These are phyloP conservation scores for Pseudomonodictys pantanalensis DNA, from an alignment of 495 filamentous ascomycete genomes.

Conservation along the genomic window DNA sequence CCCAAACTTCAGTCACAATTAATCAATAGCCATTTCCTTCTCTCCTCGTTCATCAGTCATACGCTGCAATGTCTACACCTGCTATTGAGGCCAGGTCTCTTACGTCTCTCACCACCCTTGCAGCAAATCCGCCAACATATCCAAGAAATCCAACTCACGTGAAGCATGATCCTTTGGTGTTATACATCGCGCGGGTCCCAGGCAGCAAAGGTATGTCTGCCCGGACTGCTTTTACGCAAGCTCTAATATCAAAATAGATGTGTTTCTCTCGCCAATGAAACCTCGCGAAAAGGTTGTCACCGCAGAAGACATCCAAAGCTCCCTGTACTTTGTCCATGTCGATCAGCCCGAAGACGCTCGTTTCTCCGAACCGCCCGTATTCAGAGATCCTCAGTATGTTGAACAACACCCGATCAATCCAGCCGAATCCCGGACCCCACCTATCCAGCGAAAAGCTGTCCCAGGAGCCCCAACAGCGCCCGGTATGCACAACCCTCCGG, in stretches of 20 bases:
- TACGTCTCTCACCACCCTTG: conserved; percentile 72
- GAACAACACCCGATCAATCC: not conserved
- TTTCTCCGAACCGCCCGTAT: conserved; percentile 10
- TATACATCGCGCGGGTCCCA: conserved; percentile 91
- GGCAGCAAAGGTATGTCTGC: conserved; percentile 71
- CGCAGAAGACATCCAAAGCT: conserved; percentile 79
- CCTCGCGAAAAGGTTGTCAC: conserved; percentile 84
- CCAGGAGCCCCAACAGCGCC: conserved; percentile 1
- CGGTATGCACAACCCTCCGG: conserved; percentile 2
- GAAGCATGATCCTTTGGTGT: conserved; percentile 62
- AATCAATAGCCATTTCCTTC: conserved; percentile 29
- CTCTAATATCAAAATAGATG: conserved; percentile 54
- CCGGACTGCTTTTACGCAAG: conserved; percentile 11
- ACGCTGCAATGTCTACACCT: conserved; percentile 16
- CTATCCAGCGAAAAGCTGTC: conserved; percentile 22
- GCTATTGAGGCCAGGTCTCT: conserved; percentile 78
- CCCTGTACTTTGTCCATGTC: conserved; percentile 87
- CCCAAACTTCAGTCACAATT: too few relatives aligned
- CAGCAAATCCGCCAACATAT: conserved; percentile 81
- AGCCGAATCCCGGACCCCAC: conserved; percentile 1
- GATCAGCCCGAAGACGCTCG: conserved; percentile 59
- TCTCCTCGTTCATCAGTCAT: not conserved
- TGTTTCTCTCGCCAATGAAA: conserved; percentile 89
- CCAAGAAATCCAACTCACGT: conserved; percentile 68
- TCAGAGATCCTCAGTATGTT: not conserved